These are phyloP conservation scores for Yarrowia sp. DNA, from an alignment of 805 yeast species.

Conservation along the genomic window DNA sequence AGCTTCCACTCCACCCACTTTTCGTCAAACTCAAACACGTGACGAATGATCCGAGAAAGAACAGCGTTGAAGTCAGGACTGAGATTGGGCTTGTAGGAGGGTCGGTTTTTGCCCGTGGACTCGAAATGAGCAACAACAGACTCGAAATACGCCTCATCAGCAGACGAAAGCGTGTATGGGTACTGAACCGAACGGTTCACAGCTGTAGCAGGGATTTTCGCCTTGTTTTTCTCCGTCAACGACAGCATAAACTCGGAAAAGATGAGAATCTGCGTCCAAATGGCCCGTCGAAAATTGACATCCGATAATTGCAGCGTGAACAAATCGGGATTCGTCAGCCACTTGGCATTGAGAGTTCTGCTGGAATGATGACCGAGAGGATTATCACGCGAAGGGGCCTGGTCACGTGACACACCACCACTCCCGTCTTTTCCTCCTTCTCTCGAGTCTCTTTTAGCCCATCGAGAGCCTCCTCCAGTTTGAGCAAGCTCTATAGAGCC, in stretches of 20 bases:
- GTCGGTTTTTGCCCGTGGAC: conserved; percentile 6
- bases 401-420: background rate
- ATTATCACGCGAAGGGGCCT: background rate
- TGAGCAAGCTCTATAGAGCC: background rate
- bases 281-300: conserved; percentile 46
- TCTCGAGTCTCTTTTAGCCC: conserved; percentile 15
- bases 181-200: conserved; percentile 45
- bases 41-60: background rate
- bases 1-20: conserved; percentile 51
- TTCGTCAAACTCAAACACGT: conserved; percentile 42
- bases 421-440: background rate
- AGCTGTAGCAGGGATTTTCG: conserved; percentile 28
- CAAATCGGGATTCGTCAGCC: conserved; percentile 49
- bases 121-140: conserved; percentile 24
- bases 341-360: conserved; percentile 48
- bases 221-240: conserved; percentile 41
- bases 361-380: conserved; percentile 2
- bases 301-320: conserved; percentile 50
- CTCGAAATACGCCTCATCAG: conserved; percentile 42
- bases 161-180: conserved; percentile 41
- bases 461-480: background rate
- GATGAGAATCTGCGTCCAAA: conserved; percentile 47
- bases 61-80: conserved; percentile 8
- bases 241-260: conserved; percentile 46
- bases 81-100: conserved; percentile 6